Evolutionary conservation across 148 eudicot genomes (phyloP).

Genomic region (Rhododendron molle): DNA sequence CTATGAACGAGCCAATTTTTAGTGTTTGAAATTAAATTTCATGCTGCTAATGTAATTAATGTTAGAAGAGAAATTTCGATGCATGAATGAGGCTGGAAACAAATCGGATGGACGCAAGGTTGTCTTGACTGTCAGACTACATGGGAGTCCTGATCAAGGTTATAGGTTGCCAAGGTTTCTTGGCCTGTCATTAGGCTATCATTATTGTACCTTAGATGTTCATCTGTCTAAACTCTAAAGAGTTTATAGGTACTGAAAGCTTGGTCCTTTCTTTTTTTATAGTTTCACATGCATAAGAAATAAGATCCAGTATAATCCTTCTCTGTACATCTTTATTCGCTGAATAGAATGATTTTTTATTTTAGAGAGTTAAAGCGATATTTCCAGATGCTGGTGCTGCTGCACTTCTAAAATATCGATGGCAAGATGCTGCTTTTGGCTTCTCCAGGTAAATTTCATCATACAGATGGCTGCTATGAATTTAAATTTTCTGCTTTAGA

Average conservation of each 20-base stretch:
- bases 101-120: not conserved
- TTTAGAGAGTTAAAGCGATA: slow-evolving; percentile 82
- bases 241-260: not conserved
- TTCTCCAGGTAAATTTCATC: slow-evolving; percentile 64
- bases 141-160: not conserved
- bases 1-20: not conserved
- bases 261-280: not conserved
- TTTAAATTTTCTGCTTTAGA: not conserved
- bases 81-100: not conserved
- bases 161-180: not conserved
- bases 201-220: not conserved
- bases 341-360: slow-evolving; percentile 16
- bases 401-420: slow-evolving; percentile 79
- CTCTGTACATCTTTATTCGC: not conserved
- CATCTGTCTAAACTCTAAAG: not conserved
- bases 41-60: not conserved
- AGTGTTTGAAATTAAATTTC: not conserved
- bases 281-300: not conserved
- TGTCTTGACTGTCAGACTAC: not conserved
- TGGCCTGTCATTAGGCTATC: not conserved
- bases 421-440: slow-evolving; percentile 88
- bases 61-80: not conserved
- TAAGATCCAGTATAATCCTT: not conserved
- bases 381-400: slow-evolving; percentile 99
- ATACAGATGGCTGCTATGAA: not conserved